These are phyloP conservation scores for Syzygium aromaticum DNA, from an alignment of 345 rosid genomes.

Conservation along the genomic window DNA sequence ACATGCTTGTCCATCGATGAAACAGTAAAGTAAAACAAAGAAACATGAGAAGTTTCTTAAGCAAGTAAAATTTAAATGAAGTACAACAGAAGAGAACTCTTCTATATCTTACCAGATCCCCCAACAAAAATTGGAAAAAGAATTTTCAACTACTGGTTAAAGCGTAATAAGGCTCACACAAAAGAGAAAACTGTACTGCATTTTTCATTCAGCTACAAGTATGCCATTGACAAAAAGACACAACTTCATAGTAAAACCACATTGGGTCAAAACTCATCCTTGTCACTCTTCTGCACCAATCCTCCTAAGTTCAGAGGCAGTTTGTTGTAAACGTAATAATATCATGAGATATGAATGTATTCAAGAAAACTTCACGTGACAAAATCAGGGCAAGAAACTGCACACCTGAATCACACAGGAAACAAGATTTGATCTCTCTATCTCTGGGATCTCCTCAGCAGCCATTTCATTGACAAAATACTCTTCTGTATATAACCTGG, in stretches of 20 bases:
- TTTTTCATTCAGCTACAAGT: not conserved
- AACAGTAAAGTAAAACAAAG: not conserved
- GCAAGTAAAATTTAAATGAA: not conserved
- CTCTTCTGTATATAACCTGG: constrained; percentile 84
- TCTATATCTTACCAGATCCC: not conserved
- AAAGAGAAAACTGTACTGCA: not conserved
- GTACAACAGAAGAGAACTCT: not conserved
- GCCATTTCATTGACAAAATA: constrained; percentile 78
- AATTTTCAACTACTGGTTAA: not conserved
- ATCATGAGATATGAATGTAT: not conserved
- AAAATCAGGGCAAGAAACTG: not conserved
- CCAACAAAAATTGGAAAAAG: not conserved
- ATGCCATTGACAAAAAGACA: not conserved
- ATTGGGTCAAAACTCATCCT: not conserved
- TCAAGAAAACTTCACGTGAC: not conserved
- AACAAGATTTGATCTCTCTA: constrained; percentile 89
- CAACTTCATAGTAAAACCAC: not conserved
- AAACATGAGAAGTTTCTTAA: not conserved
- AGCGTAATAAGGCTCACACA: not conserved
- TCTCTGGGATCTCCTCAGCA: constrained; percentile 85
- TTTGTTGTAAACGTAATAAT: not conserved
- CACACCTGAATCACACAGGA: constrained; percentile 85
- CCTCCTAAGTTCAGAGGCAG: not conserved
- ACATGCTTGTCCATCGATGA: not conserved
- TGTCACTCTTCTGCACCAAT: not conserved